A percentile compares a stretch with the other conserved stretches of the same genome.
Conservation (phyloP, 2,329 filamentous ascomycete species). For the Neonectria coccinea region DNA sequence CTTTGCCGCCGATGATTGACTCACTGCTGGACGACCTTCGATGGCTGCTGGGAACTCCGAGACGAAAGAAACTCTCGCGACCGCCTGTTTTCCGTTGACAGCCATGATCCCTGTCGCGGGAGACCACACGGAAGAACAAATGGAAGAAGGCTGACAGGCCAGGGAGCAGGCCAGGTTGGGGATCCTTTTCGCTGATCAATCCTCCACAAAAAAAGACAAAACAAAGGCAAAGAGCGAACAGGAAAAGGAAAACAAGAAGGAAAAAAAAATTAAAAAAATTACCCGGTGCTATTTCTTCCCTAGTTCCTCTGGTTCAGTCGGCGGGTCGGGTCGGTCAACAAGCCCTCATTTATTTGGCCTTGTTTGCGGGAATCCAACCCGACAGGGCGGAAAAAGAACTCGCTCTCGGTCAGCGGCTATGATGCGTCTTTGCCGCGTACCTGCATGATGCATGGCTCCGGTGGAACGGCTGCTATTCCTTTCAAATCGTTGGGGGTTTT, state of each 20-base stretch:
- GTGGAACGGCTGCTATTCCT: background rate
- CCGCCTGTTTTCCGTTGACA: conserved; percentile 4
- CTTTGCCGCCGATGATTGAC: background rate
- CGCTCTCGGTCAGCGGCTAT: background rate
- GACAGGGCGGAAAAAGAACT: background rate
- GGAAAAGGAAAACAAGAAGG: background rate
- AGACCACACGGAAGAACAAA: conserved; percentile 9
- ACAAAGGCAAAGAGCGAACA: background rate
- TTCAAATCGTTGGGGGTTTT: background rate
- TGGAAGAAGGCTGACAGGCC: conserved; percentile 4
- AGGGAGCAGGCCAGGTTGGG: conserved; percentile 1
- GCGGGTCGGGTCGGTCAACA: background rate
- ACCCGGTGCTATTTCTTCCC: background rate
- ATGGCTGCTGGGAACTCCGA: background rate
- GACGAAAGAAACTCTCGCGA: background rate
- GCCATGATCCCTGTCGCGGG: conserved; percentile 8
- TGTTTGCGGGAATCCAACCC: conserved; percentile 7
- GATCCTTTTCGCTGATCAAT: conserved; percentile 18
- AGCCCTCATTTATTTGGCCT: conserved; percentile 13
- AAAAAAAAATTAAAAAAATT: too few species aligned
- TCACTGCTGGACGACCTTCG: background rate
- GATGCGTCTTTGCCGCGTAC: conserved; percentile 14
- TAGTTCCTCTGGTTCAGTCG: background rate
- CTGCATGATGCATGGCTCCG: conserved; percentile 3
- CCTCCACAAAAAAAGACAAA: conserved; percentile 8